Conservation (phyloP, 1,139 yeast genomes). For the Lodderomyces pseudojiufengensis region DNA sequence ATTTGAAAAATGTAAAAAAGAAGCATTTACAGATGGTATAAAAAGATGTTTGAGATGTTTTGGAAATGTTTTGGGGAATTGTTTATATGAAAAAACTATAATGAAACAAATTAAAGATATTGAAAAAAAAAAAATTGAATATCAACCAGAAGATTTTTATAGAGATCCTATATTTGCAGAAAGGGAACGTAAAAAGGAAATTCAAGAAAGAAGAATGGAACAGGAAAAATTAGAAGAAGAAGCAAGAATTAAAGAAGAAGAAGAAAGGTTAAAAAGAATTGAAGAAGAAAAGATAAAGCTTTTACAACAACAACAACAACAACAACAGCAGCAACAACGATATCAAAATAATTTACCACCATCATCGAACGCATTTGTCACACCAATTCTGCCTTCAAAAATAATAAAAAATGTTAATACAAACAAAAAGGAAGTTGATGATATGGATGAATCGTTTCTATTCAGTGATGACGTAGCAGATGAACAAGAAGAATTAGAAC, state of each 20-base stretch:
- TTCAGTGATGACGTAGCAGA: conserved; percentile 59
- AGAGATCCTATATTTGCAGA: conserved; percentile 35
- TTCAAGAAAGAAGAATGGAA: conserved; percentile 8
- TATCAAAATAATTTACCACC: conserved; percentile 7
- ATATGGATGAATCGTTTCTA: conserved; percentile 61
- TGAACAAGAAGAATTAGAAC: conserved; percentile 7
- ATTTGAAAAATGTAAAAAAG: conserved; percentile 77
- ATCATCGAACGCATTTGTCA: conserved; percentile 12
- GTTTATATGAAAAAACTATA: conserved; percentile 69
- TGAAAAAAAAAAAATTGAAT: conserved; percentile 42
- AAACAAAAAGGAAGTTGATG: conserved; percentile 17
- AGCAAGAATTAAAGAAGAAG: conserved; percentile 1
- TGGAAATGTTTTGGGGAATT: conserved; percentile 78
- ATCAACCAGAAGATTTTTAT: conserved; percentile 45
- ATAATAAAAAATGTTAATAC: conserved; percentile 23
- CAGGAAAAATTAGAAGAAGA: conserved; percentile 4
- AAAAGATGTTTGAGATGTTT: conserved; percentile 74
- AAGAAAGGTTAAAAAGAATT: too few relatives aligned
- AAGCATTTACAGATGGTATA: conserved; percentile 77
- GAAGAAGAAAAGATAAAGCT: conserved; percentile 2
- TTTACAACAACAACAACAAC: conserved; percentile 4
- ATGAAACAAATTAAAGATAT: conserved; percentile 54
- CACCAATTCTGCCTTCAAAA: conserved; percentile 13
- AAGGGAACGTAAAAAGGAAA: conserved; percentile 23
- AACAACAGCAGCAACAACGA: conserved; percentile 1